Conservation (phyloP, 768 basidiomycete species). For the Pluteus cervinus region DNA sequence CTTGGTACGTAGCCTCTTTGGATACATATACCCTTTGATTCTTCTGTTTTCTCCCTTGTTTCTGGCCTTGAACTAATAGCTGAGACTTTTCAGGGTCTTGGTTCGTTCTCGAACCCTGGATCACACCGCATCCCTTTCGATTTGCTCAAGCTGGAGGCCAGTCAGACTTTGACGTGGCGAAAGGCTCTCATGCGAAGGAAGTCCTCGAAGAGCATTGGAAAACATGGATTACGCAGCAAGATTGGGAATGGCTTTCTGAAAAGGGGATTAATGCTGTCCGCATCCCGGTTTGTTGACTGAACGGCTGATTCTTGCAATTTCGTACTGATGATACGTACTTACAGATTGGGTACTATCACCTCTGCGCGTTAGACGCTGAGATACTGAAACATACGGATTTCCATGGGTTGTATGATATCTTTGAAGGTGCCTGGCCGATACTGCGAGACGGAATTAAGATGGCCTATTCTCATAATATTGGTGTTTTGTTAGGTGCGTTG, state of each 20-base stretch:
- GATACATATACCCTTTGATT: neutral
- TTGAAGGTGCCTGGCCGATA: constrained; percentile 61
- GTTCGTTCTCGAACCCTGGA: constrained; percentile 81
- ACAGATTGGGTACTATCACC: constrained; percentile 71
- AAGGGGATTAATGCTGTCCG: constrained; percentile 59
- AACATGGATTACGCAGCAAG: constrained; percentile 56
- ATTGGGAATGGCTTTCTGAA: constrained; percentile 56
- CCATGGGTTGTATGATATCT: constrained; percentile 39
- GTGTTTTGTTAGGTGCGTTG: constrained; percentile 61
- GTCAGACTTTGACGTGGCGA: constrained; percentile 68
- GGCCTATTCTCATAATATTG: constrained; percentile 54
- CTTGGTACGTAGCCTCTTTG: constrained; percentile 44
- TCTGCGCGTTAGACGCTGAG: constrained; percentile 52
- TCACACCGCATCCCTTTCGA: constrained; percentile 51
- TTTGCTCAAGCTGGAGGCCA: constrained; percentile 47
- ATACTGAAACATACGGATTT: constrained; percentile 67
- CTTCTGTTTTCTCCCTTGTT: neutral
- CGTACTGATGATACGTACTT: neutral
- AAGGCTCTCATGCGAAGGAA: constrained; percentile 39
- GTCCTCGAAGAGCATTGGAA: constrained; percentile 70
- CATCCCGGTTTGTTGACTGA: constrained; percentile 40
- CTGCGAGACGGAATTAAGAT: constrained; percentile 53
- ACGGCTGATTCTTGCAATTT: constrained; percentile 24
- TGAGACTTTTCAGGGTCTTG: constrained; percentile 74
- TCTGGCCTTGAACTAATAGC: constrained; percentile 1